Base-by-base conservation (phyloP, 495 filamentous ascomycete species). In the Daldinia loculata region DNA sequence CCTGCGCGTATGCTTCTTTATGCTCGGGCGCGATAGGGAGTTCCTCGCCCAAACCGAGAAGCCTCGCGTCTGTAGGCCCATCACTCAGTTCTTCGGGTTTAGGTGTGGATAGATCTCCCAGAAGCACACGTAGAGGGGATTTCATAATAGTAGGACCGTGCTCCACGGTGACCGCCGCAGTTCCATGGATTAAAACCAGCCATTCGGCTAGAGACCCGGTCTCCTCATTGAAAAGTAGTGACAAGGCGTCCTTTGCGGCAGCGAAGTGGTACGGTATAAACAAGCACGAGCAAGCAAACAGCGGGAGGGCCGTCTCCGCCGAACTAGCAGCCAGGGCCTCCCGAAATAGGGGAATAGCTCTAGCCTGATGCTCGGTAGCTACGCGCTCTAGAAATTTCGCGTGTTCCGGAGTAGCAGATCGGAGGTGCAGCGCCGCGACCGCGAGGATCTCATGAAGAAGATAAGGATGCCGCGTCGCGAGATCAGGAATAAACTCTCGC, bases 231-330 rank as follows among this genome's bases (percentile, higher is more conserved):
- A 76, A 74, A 19, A 76, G 74, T 0, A 74, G 59, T 27, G 71
- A 74, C 12, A 30, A 59, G 8, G 74, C 67, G 12, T 74, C 61
- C 36, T 51, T 62, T 19, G 71, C 67, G 0, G 65, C 64, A 3
- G 71, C 67, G 29, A 76, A 74, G 38, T 74, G 66, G 9, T 74
- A 76, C 43, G 67, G 71, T 6, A 76, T 43, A 32, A 76, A 66
- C 4, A 74, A 38, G 17, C 71, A 73, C 8, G 74, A 74, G 59
- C 74, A 76, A 6, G 64, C 74, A 27, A 76, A 76, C 12, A 76
- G 58, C 29, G 74, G 51, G 0, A 62, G 52, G 1, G 68, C 71
- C 39, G 68, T 65, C 36, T 60, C 64, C 0, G 36, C 61, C 15
- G 67, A 60, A 8, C 32, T 63, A 12, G 51, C 19, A n/a, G 58